These are phyloP conservation scores for Schizothecium vesticola DNA, from an alignment of 495 filamentous ascomycete genomes.

Conservation along the genomic window DNA sequence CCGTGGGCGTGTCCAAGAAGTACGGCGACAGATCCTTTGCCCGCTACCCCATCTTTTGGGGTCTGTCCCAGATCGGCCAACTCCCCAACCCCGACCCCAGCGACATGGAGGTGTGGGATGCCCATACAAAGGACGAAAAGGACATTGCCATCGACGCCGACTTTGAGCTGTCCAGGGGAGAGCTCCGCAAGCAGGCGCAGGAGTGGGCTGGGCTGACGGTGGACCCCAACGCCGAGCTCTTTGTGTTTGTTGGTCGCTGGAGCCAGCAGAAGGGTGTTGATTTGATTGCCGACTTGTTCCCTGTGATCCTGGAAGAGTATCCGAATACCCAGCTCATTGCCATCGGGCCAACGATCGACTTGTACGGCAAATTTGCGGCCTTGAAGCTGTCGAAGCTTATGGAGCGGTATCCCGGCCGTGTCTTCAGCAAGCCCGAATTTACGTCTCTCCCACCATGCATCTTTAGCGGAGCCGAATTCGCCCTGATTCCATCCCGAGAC, in stretches of 20 bases:
- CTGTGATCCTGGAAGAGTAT: slow-evolving; percentile 56
- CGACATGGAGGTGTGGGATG: slow-evolving; percentile 62
- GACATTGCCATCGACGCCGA: slow-evolving; percentile 50
- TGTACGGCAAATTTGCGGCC: slow-evolving; percentile 71
- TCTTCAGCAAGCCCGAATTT: slow-evolving; percentile 69
- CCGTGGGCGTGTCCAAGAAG: slow-evolving; percentile 67
- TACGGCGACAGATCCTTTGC: slow-evolving; percentile 70
- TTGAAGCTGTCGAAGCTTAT: slow-evolving; percentile 65
- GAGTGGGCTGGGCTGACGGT: slow-evolving; percentile 65
- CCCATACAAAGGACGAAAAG: slow-evolving; percentile 34
- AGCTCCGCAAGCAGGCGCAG: slow-evolving; percentile 61
- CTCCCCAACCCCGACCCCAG: slow-evolving; percentile 70
- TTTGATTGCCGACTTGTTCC: slow-evolving; percentile 68
- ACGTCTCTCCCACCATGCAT: slow-evolving; percentile 64
- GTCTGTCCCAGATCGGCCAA: slow-evolving; percentile 61
- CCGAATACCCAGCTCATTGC: slow-evolving; percentile 62
- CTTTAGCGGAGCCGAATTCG: slow-evolving; percentile 71
- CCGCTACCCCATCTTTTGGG: slow-evolving; percentile 74
- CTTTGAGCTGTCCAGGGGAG: slow-evolving; percentile 51
- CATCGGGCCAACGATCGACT: slow-evolving; percentile 65
- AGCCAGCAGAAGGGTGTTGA: slow-evolving; percentile 72
- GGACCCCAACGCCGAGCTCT: slow-evolving; percentile 59
- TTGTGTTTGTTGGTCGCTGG: slow-evolving; percentile 74
- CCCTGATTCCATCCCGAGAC: slow-evolving; percentile 67
- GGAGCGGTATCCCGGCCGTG: slow-evolving; percentile 62